phyloP scores from a whole-genome alignment of 129 eudicot species.

The Pittosporum tobira region DNA sequence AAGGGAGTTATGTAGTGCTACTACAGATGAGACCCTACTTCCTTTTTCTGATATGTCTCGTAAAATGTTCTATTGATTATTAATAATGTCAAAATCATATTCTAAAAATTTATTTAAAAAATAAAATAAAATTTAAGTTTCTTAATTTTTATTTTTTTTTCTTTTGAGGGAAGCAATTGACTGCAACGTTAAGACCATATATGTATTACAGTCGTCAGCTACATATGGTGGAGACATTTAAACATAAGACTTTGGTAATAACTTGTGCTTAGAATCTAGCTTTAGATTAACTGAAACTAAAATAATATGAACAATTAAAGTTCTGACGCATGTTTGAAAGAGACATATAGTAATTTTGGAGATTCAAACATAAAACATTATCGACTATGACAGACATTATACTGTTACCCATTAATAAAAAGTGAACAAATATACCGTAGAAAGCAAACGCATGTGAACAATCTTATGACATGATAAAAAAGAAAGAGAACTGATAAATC shows the following conservation, averaged over 20 bases:
- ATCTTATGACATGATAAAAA: neutral
- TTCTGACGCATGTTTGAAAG: constrained; percentile 2
- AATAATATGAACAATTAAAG: neutral
- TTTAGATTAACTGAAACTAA: neutral
- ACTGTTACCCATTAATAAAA: neutral
- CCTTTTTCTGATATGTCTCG: too few relatives aligned
- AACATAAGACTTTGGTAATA: neutral
- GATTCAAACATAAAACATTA: too few relatives aligned
- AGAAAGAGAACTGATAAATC: neutral
- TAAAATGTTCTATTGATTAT: too few relatives aligned
- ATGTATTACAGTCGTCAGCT: neutral
- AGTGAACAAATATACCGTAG: neutral
- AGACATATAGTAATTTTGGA: neutral
- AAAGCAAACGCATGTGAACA: too few relatives aligned
- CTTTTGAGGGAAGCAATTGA: neutral
- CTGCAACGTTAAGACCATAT: neutral
- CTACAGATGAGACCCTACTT: too few relatives aligned
- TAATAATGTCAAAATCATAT: too few relatives aligned
- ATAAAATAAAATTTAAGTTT: too few relatives aligned
- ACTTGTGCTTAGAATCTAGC: too few relatives aligned
- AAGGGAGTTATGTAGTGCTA: too few relatives aligned
- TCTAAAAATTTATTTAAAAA: too few relatives aligned
- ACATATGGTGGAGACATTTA: neutral
- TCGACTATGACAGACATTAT: neutral
- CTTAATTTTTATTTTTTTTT: too few relatives aligned